Conservation (phyloP, 1,284 basidiomycete genomes). For the Sanguinoderma infundibulare region DNA sequence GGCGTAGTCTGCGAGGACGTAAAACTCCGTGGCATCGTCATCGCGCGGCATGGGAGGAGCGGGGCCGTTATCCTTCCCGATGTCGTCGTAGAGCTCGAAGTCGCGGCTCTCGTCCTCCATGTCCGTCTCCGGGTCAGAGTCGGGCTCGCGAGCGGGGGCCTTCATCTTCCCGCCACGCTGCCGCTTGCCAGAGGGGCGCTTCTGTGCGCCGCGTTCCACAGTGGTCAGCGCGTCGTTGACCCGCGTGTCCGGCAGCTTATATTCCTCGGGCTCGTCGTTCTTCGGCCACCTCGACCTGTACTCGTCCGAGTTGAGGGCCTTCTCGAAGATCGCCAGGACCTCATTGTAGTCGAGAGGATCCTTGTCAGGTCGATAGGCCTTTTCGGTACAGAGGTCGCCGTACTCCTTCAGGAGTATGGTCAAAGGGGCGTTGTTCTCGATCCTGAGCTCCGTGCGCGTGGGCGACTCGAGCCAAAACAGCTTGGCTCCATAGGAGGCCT, state of each 20-base stretch:
- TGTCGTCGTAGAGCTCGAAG: neutral
- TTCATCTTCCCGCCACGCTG: neutral
- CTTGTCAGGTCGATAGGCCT: too few relatives aligned
- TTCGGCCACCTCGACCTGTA: conserved; percentile 4
- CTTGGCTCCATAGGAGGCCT: neutral
- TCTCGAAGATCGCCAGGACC: conserved; percentile 8
- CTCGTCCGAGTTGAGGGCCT: neutral
- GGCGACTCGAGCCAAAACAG: neutral
- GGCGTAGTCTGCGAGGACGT: neutral
- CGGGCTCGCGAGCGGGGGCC: neutral
- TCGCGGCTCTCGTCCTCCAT: neutral
- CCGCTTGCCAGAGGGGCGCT: neutral
- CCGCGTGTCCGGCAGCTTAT: neutral
- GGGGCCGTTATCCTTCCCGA: neutral
- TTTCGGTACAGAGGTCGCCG: neutral
- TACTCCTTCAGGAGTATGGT: conserved; percentile 1
- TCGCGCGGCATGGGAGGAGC: neutral
- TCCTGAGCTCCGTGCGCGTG: neutral
- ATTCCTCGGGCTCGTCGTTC: neutral
- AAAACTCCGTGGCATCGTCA: neutral
- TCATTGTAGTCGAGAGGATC: conserved; percentile 2
- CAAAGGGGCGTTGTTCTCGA: conserved; percentile 2
- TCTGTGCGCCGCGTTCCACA: too few relatives aligned
- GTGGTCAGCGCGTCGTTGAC: neutral
- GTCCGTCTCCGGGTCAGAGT: neutral